Conservation (phyloP, 495 filamentous ascomycete species). For the Amorphotheca resinae region DNA sequence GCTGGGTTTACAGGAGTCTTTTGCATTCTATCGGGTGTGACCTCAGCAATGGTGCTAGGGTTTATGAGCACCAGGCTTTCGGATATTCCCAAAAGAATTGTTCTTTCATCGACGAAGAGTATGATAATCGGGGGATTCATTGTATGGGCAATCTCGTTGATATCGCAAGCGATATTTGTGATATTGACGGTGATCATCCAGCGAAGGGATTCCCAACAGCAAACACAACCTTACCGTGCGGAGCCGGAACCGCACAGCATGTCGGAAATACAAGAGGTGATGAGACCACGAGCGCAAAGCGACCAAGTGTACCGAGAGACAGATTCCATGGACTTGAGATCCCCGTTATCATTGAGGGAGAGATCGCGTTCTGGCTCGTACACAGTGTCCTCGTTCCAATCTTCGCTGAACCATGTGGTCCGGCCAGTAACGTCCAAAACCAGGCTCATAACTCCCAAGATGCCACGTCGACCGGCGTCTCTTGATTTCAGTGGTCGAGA, state of each 20-base stretch:
- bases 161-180: constrained; percentile 19
- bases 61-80: constrained; percentile 16
- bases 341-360: constrained; percentile 18
- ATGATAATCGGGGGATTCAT: constrained; percentile 21
- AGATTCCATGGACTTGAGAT: constrained; percentile 18
- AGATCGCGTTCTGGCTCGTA: constrained; percentile 27
- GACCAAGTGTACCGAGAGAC: constrained; percentile 10
- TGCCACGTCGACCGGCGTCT: constrained; percentile 12
- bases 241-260: constrained; percentile 7
- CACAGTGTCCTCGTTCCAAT: constrained; percentile 39
- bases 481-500: constrained; percentile 24
- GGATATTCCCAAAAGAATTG: constrained; percentile 11
- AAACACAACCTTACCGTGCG: constrained; percentile 12
- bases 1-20: constrained; percentile 12
- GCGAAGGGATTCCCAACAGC: constrained; percentile 14
- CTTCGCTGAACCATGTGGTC: constrained; percentile 37
- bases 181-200: constrained; percentile 18
- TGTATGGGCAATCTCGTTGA: constrained; percentile 20
- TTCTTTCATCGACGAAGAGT: constrained; percentile 9
- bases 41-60: constrained; percentile 16
- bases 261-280: constrained; percentile 18
- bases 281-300: constrained; percentile 10
- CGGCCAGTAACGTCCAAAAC: constrained; percentile 39
- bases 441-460: constrained; percentile 24
- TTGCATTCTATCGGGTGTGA: constrained; percentile 10